These are phyloP conservation scores for Lichina pygmaea DNA, from an alignment of 495 filamentous ascomycete species.

Conservation along the genomic window DNA sequence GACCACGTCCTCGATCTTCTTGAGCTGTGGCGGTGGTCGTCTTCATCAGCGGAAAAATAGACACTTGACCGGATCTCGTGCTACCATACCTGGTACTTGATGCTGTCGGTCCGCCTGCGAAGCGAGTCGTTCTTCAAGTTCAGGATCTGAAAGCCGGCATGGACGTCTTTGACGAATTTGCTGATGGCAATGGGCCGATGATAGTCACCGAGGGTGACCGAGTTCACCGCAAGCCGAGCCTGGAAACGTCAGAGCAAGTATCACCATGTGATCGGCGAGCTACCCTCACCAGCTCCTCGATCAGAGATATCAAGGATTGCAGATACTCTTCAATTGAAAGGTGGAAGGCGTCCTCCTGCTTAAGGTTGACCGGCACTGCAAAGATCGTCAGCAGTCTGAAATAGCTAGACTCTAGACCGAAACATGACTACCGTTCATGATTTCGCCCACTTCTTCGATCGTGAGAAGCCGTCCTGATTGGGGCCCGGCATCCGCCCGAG, in stretches of 20 bases:
- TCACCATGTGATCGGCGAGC: not conserved
- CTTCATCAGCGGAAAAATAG: slow-evolving; percentile 1
- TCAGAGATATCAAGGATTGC: slow-evolving; percentile 53
- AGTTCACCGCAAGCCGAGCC: slow-evolving; percentile 80
- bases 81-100: slow-evolving; percentile 64
- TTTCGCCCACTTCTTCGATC: slow-evolving; percentile 61
- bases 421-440: slow-evolving; percentile 31
- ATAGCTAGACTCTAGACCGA: not conserved
- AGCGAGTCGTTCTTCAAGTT: slow-evolving; percentile 91
- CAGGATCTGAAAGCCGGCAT: slow-evolving; percentile 84
- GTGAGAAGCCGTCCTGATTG: slow-evolving; percentile 41
- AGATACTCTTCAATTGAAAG: slow-evolving; percentile 94
- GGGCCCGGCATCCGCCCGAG: slow-evolving; percentile 3
- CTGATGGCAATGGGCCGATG: slow-evolving; percentile 60
- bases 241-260: slow-evolving; percentile 5
- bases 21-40: slow-evolving; percentile 24
- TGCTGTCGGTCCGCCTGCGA: slow-evolving; percentile 63
- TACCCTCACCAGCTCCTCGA: slow-evolving; percentile 50
- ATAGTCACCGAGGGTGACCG: slow-evolving; percentile 79
- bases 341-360: slow-evolving; percentile 74
- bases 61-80: not conserved
- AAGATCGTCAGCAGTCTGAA: no score
- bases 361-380: slow-evolving; percentile 82
- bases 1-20: slow-evolving; percentile 94
- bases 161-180: slow-evolving; percentile 80